phyloP scores from a whole-genome alignment of 495 filamentous ascomycete genomes.

The Tuber microsphaerosporum region DNA sequence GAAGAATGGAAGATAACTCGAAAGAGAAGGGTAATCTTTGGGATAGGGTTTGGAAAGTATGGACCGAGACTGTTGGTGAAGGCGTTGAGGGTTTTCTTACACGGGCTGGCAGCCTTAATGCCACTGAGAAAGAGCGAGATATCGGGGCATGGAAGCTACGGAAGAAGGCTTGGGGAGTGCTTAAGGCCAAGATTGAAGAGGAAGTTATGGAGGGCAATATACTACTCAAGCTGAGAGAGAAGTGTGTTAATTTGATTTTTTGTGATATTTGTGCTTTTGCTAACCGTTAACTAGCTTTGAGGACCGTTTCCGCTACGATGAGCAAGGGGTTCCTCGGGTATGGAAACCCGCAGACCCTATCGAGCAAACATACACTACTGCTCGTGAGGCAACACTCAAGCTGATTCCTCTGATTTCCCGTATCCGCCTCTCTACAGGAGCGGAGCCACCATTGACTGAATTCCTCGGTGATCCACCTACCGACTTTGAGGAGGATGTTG shows the following conservation, averaged over 20 bases:
- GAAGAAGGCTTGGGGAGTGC: slow-evolving; percentile 85
- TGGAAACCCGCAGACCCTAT: slow-evolving; percentile 98
- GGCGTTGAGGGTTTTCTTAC: slow-evolving; percentile 80
- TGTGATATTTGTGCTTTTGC: slow-evolving; percentile 4
- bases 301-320: slow-evolving; percentile 97
- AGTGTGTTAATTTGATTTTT: slow-evolving; percentile 43
- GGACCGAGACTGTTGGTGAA: slow-evolving; percentile 73
- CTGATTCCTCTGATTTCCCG: slow-evolving; percentile 81
- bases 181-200: slow-evolving; percentile 86
- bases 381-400: slow-evolving; percentile 80
- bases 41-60: slow-evolving; percentile 91
- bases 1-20: slow-evolving; percentile 54
- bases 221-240: slow-evolving; percentile 88
- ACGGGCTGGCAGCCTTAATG: slow-evolving; percentile 85
- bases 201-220: slow-evolving; percentile 97
- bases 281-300: slow-evolving; percentile 56
- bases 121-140: slow-evolving; percentile 81
- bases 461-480: slow-evolving; percentile 78
- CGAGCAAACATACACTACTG: slow-evolving; percentile 83
- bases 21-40: slow-evolving; percentile 73
- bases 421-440: slow-evolving; percentile 67
- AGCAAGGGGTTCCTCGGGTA: slow-evolving; percentile 85
- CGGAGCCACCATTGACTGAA: slow-evolving; percentile 67
- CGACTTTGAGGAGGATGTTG: slow-evolving; percentile 69
- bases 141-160: slow-evolving; percentile 87